A percentile compares a stretch with the other conserved stretches of the same genome.
Evolutionary conservation across 2,329 filamentous ascomycete genomes (phyloP).

Genomic region (Rhinocladiella mackenziei): DNA sequence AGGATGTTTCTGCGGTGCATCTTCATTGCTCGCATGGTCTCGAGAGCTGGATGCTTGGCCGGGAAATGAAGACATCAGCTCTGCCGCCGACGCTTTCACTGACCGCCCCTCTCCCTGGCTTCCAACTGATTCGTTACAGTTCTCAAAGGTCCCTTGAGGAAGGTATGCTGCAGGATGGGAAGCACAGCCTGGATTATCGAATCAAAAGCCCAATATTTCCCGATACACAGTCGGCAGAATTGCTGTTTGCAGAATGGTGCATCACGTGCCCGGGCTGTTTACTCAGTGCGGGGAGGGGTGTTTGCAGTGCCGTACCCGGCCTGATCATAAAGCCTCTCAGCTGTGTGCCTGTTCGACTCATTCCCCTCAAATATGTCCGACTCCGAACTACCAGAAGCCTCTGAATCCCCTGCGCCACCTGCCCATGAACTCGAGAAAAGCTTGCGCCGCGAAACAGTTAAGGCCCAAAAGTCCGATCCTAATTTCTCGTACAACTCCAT

Average conservation of each 20-base stretch:
- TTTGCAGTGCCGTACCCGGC: too few relatives aligned
- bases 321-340: too few relatives aligned
- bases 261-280: not conserved
- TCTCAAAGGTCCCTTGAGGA: too few relatives aligned
- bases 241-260: not conserved
- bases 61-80: constrained; percentile 21
- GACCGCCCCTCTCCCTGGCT: not conserved
- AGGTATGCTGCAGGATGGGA: too few relatives aligned
- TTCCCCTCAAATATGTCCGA: constrained; percentile 29
- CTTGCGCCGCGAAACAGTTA: constrained; percentile 38
- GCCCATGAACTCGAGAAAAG: constrained; percentile 37
- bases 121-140: too few relatives aligned
- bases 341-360: not conserved
- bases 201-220: constrained; percentile 5
- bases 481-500: constrained; percentile 57
- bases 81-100: not conserved
- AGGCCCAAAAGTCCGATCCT: constrained; percentile 39
- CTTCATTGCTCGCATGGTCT: constrained; percentile 11
- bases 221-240: not conserved
- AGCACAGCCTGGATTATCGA: not conserved
- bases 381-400: constrained; percentile 32
- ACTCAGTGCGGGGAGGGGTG: too few relatives aligned
- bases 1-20: constrained; percentile 33
- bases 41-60: constrained; percentile 12
- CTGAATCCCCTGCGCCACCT: constrained; percentile 30